A percentile compares a stretch with the other conserved stretches of the same genome.
phyloP scores from a whole-genome alignment of 768 basidiomycete species.

The Cyclocybe aegerita region DNA sequence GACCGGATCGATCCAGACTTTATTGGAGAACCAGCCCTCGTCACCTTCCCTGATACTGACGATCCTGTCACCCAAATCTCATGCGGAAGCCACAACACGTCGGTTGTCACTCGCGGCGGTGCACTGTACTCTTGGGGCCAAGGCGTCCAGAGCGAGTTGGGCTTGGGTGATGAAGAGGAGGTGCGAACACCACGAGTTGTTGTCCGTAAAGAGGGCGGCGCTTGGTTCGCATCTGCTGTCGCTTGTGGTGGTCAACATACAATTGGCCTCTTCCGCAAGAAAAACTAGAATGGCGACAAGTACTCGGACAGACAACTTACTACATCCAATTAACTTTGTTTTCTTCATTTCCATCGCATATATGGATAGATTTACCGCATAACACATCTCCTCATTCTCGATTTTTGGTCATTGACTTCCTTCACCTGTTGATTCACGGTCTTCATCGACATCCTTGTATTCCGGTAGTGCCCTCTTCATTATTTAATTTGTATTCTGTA shows the following conservation, averaged over 20 bases:
- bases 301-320: neutral
- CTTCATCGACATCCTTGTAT: conserved; percentile 1
- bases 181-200: conserved; percentile 64
- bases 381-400: conserved; percentile 5
- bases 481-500: conserved; percentile 1
- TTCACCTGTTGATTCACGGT: neutral
- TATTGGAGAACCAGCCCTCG: conserved; percentile 61
- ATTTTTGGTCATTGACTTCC: conserved; percentile 3
- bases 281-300: conserved; percentile 31
- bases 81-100: conserved; percentile 70
- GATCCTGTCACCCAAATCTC: conserved; percentile 69
- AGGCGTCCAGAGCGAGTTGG: conserved; percentile 76
- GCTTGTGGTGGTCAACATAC: conserved; percentile 83
- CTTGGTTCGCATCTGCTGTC: conserved; percentile 63
- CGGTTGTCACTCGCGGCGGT: conserved; percentile 66
- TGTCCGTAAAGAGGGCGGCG: conserved; percentile 71
- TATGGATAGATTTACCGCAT: conserved; percentile 20
- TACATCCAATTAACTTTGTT: conserved; percentile 1
- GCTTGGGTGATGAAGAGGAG: conserved; percentile 57
- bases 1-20: conserved; percentile 57
- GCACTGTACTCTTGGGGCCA: conserved; percentile 79
- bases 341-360: conserved; percentile 6
- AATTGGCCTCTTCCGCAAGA: conserved; percentile 69
- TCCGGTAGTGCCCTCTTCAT: neutral
- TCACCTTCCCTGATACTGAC: conserved; percentile 60